Base-by-base conservation (phyloP, 2,329 filamentous ascomycete genomes). In the Colletotrichum paranaense region DNA sequence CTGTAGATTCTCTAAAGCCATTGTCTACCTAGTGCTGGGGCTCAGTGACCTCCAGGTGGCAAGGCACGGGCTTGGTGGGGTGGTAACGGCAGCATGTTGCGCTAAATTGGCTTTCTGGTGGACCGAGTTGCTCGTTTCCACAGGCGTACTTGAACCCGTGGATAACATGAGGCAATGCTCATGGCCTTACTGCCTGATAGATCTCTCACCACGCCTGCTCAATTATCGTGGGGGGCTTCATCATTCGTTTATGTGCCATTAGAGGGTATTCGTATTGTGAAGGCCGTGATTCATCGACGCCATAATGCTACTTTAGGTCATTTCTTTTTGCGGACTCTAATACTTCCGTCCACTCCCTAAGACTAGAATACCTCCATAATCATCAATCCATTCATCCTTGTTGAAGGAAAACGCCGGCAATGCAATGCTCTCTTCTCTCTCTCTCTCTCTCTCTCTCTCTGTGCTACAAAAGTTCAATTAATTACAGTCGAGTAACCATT, bases 281-380 rank as follows among this genome's bases (percentile, higher is more conserved):
- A 71, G 71, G 67, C 49, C 71, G 62, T 73, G 28, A 66, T 30
- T 73, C 71, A 55, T 73, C 62, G 66, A 71, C 60, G 71, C 62
- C 49, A 28, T 57, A 46, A 56, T 30, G 56, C 68, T 67, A 57
- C 19, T 19, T 49, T n/a, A 19, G 26, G 52, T 42, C 57, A 22
- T 52, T 65, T 65, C 24, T 46, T 65, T 2, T 3, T 46, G 12
- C 49, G 55, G 53, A 56, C 11, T 35, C 35, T 57, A 52, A 65
- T 38, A 32, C 30, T 55, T 28, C 49, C 56, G 22, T 49, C 56
- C 59, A 42, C 42, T 46, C 55, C 60, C 14, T 57, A 22, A 49
- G 22, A 56, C 60, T 59, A 12, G 53, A 56, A 35, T 65, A n/a
- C 53, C 22, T 62, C 67, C 53, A 12, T 53, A 26, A 32, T 63